Percentiles rank a stretch among this genome's conserved stretches.
These are phyloP conservation scores for Nepenthes mirabilis DNA, from an alignment of 148 eudicot species.

Conservation along the genomic window DNA sequence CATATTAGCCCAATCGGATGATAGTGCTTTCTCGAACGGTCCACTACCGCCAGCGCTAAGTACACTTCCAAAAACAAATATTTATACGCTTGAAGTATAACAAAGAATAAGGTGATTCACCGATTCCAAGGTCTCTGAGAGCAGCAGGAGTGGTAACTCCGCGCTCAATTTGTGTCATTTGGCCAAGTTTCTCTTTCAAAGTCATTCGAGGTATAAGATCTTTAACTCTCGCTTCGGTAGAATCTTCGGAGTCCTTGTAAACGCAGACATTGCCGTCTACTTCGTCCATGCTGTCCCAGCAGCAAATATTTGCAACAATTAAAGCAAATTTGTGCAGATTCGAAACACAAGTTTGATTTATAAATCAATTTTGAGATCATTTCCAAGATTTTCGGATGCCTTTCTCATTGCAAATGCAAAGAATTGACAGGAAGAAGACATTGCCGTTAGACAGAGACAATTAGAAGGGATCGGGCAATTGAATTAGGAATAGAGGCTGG, in stretches of 20 bases:
- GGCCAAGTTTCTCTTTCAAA: conserved; percentile 72
- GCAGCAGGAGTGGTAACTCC: conserved; percentile 40
- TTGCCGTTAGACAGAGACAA: too few species aligned
- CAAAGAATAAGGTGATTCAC: conserved; percentile 11
- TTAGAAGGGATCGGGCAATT: too few species aligned
- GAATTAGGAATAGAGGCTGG: too few species aligned
- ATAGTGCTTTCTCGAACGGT: conserved; percentile 38
- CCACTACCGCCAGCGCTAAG: conserved; percentile 58
- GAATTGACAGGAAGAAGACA: too few species aligned
- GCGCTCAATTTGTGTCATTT: conserved; percentile 88
- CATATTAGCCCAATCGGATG: conserved; percentile 82
- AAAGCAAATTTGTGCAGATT: too few species aligned
- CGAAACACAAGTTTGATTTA: too few species aligned
- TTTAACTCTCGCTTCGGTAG: conserved; percentile 57
- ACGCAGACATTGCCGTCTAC: conserved; percentile 14
- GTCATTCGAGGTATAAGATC: conserved; percentile 80
- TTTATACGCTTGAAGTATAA: too few species aligned
- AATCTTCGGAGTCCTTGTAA: conserved; percentile 59
- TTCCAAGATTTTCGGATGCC: too few species aligned
- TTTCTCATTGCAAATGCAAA: too few species aligned
- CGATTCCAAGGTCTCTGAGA: conserved; percentile 42
- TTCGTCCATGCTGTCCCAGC: conserved; percentile 5
- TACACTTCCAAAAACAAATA: conserved; percentile 40
- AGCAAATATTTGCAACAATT: too few species aligned
- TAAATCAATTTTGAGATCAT: too few species aligned